These are phyloP conservation scores for Fusarium solani-melongenae DNA, from an alignment of 2,329 filamentous ascomycete genomes.

Conservation along the genomic window DNA sequence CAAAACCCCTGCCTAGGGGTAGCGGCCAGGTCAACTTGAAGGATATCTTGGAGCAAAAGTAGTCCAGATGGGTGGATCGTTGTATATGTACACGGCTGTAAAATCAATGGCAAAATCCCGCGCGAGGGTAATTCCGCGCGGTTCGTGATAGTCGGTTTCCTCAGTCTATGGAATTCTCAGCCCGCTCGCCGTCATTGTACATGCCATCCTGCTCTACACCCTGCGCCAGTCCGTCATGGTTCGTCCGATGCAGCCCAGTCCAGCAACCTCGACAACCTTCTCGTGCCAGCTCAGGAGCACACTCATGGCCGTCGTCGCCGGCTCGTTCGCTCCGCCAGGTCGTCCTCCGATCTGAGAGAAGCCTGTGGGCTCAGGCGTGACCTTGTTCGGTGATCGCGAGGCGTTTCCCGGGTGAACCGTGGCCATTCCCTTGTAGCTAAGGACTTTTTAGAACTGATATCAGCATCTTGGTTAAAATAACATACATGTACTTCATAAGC, in stretches of 20 bases:
- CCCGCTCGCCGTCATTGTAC: slow-evolving; percentile 17
- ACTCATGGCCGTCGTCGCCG: slow-evolving; percentile 91
- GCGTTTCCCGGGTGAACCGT: slow-evolving; percentile 54
- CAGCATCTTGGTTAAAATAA: slow-evolving; percentile 27
- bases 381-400: slow-evolving; percentile 55
- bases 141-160: slow-evolving; percentile 18
- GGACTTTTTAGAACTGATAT: slow-evolving; percentile 17
- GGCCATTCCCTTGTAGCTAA: slow-evolving; percentile 91
- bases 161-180: slow-evolving; percentile 35
- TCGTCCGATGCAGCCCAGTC: slow-evolving; percentile 88
- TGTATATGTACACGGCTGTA: slow-evolving; percentile 23
- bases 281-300: slow-evolving; percentile 98
- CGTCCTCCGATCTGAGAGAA: slow-evolving; percentile 82
- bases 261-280: slow-evolving; percentile 95
- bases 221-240: slow-evolving; percentile 97
- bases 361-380: slow-evolving; percentile 83
- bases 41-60: slow-evolving; percentile 73
- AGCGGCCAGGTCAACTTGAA: slow-evolving; percentile 90
- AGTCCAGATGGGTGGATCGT: slow-evolving; percentile 16
- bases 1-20: slow-evolving; percentile 82
- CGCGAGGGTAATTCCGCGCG: background rate
- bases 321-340: slow-evolving; percentile 67
- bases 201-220: slow-evolving; percentile 52
- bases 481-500: slow-evolving; percentile 97
- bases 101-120: slow-evolving; percentile 6